Evolutionary conservation across 2,329 filamentous ascomycete species (phyloP).

Genomic region (Ilyonectria robusta): DNA sequence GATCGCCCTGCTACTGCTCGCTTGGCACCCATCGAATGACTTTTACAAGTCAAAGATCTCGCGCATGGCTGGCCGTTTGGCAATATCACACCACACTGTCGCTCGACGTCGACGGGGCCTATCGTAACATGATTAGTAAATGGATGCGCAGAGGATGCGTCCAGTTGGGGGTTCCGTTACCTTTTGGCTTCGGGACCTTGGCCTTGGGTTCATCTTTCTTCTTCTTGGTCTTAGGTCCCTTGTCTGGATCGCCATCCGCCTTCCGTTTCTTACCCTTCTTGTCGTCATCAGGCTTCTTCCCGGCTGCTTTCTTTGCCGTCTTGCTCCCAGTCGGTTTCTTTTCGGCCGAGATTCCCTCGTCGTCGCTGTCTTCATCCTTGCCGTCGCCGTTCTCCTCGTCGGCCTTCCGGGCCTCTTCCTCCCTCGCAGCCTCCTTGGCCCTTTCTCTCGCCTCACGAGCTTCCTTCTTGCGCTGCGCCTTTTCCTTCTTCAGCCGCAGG

Average conservation of each 20-base stretch:
- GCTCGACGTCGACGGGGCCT: constrained; percentile 93
- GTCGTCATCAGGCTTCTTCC: constrained; percentile 77
- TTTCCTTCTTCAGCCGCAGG: constrained; percentile 86
- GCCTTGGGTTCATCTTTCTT: constrained; percentile 93
- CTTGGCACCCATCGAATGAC: constrained; percentile 95
- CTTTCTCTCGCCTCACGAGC: constrained; percentile 79
- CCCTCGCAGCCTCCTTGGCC: constrained; percentile 72
- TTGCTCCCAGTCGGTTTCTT: constrained; percentile 61
- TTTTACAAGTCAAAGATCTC: constrained; percentile 92
- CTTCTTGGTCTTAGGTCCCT: constrained; percentile 90
- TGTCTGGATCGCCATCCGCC: constrained; percentile 82
- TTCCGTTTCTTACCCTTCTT: constrained; percentile 85
- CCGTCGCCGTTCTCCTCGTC: constrained; percentile 64
- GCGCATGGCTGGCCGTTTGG: constrained; percentile 91
- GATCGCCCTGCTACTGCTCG: constrained; percentile 88
- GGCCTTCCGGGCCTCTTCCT: constrained; percentile 68
- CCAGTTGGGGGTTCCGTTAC: constrained; percentile 52
- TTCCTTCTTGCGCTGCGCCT: constrained; percentile 83
- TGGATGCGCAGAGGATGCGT: not conserved
- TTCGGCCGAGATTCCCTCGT: constrained; percentile 58
- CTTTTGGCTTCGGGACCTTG: constrained; percentile 88
- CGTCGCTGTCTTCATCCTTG: constrained; percentile 64
- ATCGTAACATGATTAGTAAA: constrained; percentile 32
- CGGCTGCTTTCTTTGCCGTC: constrained; percentile 73
- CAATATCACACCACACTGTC: constrained; percentile 90